Evolutionary conservation across 2,329 filamentous ascomycete species (phyloP).

Genomic region (Metarhizium robertsii): DNA sequence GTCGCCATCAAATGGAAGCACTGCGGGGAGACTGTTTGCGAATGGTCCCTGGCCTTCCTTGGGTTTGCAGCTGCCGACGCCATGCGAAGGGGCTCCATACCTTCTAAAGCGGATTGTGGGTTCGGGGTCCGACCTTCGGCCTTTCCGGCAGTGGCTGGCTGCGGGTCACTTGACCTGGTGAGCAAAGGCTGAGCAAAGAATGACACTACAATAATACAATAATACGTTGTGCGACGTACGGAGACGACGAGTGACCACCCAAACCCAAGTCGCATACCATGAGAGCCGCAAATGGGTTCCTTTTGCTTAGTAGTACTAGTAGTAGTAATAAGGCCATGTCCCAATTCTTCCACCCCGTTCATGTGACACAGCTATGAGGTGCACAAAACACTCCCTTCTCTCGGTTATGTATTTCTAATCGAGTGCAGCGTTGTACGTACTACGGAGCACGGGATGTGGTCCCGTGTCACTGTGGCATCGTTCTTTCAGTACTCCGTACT

Average conservation of each 20-base stretch:
- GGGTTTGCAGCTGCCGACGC: background rate
- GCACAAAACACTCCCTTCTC: no score
- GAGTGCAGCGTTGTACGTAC: no score
- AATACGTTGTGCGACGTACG: no score
- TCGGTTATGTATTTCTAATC: no score
- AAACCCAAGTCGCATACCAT: no score
- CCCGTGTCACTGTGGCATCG: background rate
- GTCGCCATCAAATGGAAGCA: background rate
- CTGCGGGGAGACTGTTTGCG: background rate
- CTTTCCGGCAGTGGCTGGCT: conserved; percentile 3
- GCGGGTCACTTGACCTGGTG: background rate
- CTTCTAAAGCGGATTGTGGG: background rate
- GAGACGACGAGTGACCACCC: no score
- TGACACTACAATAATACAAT: background rate
- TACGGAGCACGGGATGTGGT: no score
- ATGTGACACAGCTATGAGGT: no score
- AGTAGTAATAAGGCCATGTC: no score
- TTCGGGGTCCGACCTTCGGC: conserved; percentile 3
- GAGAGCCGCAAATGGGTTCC: no score
- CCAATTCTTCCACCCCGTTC: no score
- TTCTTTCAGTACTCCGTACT: background rate
- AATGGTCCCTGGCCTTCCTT: background rate
- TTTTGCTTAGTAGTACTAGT: no score
- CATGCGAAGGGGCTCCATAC: conserved; percentile 1
- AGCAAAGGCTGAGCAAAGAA: background rate